Evolutionary conservation across 192 early-diverging fungal species (phyloP).

Genomic region (Rhizophagus sp.): DNA sequence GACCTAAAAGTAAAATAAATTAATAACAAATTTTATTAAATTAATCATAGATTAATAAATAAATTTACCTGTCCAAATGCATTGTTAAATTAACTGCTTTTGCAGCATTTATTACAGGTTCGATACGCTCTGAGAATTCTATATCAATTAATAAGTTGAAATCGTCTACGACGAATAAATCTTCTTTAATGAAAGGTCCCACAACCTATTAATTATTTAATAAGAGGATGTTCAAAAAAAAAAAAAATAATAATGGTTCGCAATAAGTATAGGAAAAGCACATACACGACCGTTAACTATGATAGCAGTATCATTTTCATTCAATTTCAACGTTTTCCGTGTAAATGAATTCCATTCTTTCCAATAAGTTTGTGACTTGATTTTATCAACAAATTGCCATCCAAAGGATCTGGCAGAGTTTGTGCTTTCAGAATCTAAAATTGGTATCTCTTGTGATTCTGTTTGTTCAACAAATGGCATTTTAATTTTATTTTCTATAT

Average conservation of each 20-base stretch:
- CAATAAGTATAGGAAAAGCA: background rate
- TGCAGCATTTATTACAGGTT: conserved; percentile 31
- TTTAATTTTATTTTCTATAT: background rate
- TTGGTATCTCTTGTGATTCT: background rate
- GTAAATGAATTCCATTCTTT: conserved; percentile 19
- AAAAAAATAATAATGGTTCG: background rate
- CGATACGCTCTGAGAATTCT: conserved; percentile 58
- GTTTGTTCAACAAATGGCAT: background rate
- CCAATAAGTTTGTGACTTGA: conserved; percentile 12
- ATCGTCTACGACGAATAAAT: conserved; percentile 53
- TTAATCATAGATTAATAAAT: background rate
- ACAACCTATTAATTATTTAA: conserved; percentile 38
- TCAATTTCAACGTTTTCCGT: conserved; percentile 23
- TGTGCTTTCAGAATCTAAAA: background rate
- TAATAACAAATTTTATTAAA: background rate
- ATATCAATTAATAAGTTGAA: conserved; percentile 58
- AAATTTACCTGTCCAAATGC: conserved; percentile 12
- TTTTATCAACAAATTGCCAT: conserved; percentile 11
- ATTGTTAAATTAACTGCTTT: conserved; percentile 14
- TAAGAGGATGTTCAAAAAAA: too few species aligned
- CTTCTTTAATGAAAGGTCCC: conserved; percentile 45
- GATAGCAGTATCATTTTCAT: conserved; percentile 36
- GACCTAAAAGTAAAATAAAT: conserved; percentile 4
- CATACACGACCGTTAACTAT: conserved; percentile 68
- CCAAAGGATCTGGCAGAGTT: background rate